Conservation (phyloP, 202 grass and related monocot species). For the Carex sylvatica region DNA sequence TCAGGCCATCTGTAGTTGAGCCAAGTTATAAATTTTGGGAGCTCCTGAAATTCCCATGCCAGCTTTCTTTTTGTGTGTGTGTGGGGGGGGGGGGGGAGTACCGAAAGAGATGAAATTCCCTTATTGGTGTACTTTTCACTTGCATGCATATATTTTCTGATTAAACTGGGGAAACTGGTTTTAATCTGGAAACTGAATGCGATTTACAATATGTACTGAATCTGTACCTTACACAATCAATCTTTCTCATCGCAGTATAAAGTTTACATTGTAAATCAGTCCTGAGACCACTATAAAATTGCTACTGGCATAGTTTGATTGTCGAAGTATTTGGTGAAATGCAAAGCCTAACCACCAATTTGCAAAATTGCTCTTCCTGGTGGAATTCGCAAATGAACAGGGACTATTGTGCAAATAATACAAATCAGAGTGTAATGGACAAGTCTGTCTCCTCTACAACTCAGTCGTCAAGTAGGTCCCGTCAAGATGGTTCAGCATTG, state of each 20-base stretch:
- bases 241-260: constrained; percentile 18
- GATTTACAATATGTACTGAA: not conserved
- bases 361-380: constrained; percentile 19
- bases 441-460: constrained; percentile 47
- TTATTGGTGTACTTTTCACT: not conserved
- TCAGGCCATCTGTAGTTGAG: not conserved
- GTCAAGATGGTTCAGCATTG: constrained; percentile 59
- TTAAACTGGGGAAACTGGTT: not conserved
- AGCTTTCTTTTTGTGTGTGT: not conserved
- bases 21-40: not conserved
- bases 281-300: not conserved
- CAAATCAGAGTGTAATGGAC: constrained; percentile 35
- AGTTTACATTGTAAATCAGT: constrained; percentile 8
- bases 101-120: not conserved
- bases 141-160: constrained; percentile 17
- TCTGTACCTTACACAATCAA: constrained; percentile 4
- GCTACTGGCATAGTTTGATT: constrained; percentile 5
- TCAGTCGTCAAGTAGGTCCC: constrained; percentile 56
- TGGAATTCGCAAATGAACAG: constrained; percentile 58
- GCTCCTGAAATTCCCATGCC: not conserved
- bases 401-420: constrained; percentile 50
- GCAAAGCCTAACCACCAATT: constrained; percentile 22
- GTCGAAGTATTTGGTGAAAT: constrained; percentile 15
- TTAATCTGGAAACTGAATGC: not conserved
- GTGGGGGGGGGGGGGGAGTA: not conserved